Conservation (phyloP, 208 protist species). For the Crithidia fasciculata region DNA sequence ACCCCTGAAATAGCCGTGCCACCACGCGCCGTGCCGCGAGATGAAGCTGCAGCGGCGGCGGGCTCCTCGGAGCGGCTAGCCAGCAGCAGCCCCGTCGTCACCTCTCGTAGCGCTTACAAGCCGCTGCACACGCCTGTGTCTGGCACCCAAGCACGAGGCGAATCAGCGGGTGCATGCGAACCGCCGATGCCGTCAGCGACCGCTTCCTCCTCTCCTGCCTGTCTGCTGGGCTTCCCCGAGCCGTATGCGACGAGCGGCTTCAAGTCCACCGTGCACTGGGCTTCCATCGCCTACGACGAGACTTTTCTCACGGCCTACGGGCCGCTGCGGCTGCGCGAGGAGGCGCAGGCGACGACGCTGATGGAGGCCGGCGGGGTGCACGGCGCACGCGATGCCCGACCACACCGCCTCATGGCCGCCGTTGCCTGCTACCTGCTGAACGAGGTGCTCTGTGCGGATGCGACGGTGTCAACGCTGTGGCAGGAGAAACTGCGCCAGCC, state of each 20-base stretch:
- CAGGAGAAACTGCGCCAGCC: slow-evolving; percentile 43
- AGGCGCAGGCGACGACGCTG: slow-evolving; percentile 5
- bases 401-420: slow-evolving; percentile 61
- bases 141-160: not conserved
- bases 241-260: slow-evolving; percentile 73
- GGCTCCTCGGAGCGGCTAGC: too few species aligned
- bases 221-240: slow-evolving; percentile 55
- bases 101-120: too few species aligned
- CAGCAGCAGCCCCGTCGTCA: not conserved
- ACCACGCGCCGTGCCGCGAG: not conserved
- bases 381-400: slow-evolving; percentile 28
- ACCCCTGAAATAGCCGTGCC: slow-evolving; percentile 18
- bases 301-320: slow-evolving; percentile 68
- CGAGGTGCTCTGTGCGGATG: slow-evolving; percentile 65
- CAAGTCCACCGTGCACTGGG: slow-evolving; percentile 69
- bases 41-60: not conserved
- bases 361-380: not conserved
- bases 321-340: slow-evolving; percentile 40
- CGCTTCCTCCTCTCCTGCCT: not conserved
- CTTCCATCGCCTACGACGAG: slow-evolving; percentile 72
- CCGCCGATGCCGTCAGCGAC: not conserved
- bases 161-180: not conserved
- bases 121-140: too few species aligned
- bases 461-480: slow-evolving; percentile 57
- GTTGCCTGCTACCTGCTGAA: slow-evolving; percentile 81